These are phyloP conservation scores for Globisporangium carolinianum DNA, from an alignment of 352 stramenopile species.

Conservation along the genomic window DNA sequence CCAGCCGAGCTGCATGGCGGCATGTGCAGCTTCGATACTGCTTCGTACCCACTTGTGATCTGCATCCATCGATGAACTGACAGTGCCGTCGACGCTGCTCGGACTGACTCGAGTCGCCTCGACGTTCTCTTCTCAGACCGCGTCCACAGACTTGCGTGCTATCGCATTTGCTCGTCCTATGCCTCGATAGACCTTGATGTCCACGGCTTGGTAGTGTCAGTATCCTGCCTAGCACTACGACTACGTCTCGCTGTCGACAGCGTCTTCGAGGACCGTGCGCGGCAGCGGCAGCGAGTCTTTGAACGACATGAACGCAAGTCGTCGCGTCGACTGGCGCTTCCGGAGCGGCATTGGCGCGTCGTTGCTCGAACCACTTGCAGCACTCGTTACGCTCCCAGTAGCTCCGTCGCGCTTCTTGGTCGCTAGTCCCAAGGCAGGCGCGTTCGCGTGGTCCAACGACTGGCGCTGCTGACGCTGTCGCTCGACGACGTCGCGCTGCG, in stretches of 20 bases:
- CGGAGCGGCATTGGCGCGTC: background rate
- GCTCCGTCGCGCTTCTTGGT: slow-evolving; percentile 19
- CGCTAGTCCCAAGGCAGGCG: background rate
- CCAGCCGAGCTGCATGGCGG: no score
- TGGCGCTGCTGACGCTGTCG: slow-evolving; percentile 32
- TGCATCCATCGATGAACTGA: no score
- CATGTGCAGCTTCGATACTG: no score
- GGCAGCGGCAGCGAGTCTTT: background rate
- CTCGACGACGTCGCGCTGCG: slow-evolving; percentile 40
- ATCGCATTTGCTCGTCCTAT: no score
- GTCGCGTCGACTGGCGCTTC: slow-evolving; percentile 4
- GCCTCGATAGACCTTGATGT: no score
- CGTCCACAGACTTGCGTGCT: no score
- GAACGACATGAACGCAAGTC: slow-evolving; percentile 8
- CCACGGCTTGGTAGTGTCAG: no score
- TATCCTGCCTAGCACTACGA: background rate
- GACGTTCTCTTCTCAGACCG: no score
- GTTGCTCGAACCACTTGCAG: background rate
- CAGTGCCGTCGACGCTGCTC: no score
- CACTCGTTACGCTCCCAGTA: background rate
- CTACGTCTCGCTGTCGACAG: background rate
- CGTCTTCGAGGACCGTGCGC: slow-evolving; percentile 4
- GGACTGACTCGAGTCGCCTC: no score
- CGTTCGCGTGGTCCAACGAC: slow-evolving; percentile 12
- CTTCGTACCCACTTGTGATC: no score